Conservation (phyloP, 1,284 basidiomycete species). For the Amylostereum areolatum region DNA sequence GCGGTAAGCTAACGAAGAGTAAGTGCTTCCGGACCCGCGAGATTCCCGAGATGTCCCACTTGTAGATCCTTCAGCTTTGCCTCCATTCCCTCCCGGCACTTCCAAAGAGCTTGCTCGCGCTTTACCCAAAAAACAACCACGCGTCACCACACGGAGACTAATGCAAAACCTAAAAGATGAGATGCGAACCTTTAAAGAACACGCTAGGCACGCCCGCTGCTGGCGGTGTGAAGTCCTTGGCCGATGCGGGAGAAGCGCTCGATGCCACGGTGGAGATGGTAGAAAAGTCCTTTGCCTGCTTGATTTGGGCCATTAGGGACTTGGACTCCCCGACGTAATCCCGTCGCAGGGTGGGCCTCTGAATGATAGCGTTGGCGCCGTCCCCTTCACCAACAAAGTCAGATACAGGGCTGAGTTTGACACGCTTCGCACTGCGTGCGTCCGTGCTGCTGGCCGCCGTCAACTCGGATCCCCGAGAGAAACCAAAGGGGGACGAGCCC, state of each 20-base stretch:
- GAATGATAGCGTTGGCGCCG: constrained; percentile 40
- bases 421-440: constrained; percentile 66
- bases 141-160: no score
- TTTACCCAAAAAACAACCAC: no score
- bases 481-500: constrained; percentile 18
- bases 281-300: constrained; percentile 66
- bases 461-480: constrained; percentile 15
- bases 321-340: constrained; percentile 71
- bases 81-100: no score
- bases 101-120: no score
- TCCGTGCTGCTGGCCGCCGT: constrained; percentile 40
- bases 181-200: no score
- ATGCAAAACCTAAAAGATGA: no score
- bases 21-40: constrained; percentile 13
- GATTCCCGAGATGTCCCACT: constrained; percentile 17
- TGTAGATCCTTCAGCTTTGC: constrained; percentile 15
- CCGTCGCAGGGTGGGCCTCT: constrained; percentile 40
- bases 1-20: constrained; percentile 63
- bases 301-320: constrained; percentile 71
- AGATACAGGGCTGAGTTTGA: constrained; percentile 60
- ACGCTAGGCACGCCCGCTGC: constrained; percentile 14
- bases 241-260: constrained; percentile 1
- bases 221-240: constrained; percentile 3
- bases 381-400: constrained; percentile 48
- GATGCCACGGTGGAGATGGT: constrained; percentile 58